Conservation (phyloP, 306 rosid genomes). For the Biancaea sappan region DNA sequence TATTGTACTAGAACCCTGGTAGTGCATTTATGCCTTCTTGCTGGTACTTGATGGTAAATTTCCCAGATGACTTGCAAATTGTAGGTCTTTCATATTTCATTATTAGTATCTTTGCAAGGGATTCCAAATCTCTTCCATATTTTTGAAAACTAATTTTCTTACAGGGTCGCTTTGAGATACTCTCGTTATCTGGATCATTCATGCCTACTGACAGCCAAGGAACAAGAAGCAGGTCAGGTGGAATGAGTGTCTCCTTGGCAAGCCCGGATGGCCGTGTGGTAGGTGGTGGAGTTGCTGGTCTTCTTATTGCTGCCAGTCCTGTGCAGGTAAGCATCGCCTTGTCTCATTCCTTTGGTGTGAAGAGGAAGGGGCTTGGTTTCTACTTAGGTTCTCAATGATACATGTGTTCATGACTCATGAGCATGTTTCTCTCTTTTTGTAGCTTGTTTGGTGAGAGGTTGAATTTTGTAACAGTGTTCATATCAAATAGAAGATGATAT, state of each 20-base stretch:
- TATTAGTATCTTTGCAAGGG: neutral
- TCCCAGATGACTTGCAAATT: neutral
- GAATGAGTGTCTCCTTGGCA: conserved; percentile 74
- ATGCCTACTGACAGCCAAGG: conserved; percentile 79
- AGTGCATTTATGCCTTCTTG: neutral
- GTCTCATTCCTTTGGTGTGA: neutral
- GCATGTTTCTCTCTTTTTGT: neutral
- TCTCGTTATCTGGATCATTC: conserved; percentile 75
- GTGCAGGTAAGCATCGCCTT: conserved; percentile 57
- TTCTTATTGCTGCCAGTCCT: conserved; percentile 75
- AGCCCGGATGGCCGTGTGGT: conserved; percentile 78
- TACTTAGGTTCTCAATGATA: neutral
- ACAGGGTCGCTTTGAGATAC: conserved; percentile 87
- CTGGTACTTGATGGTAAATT: neutral
- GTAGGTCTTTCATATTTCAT: neutral
- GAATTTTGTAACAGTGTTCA: neutral
- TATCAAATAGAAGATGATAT: neutral
- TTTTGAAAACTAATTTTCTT: conserved; percentile 25
- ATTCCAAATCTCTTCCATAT: neutral
- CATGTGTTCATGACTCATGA: neutral
- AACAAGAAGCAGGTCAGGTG: conserved; percentile 74
- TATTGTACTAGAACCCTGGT: neutral
- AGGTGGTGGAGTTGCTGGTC: conserved; percentile 80
- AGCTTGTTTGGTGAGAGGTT: neutral
- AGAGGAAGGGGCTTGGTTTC: neutral